phyloP scores from a whole-genome alignment of 371 early-diverging fungal genomes.

The Lichtheimia ramosa region DNA sequence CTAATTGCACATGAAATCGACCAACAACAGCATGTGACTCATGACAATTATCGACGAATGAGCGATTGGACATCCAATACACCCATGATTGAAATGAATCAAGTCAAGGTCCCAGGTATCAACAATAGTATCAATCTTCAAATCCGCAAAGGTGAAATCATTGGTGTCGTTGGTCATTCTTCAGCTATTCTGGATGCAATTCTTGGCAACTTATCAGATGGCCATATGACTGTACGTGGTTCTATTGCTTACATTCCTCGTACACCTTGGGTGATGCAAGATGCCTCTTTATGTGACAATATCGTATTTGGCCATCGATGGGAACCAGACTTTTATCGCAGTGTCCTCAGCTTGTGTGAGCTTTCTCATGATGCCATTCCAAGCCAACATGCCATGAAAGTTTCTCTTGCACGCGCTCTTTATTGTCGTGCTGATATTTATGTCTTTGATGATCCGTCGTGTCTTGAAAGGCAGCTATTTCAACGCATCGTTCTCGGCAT shows the following conservation, averaged over 20 bases:
- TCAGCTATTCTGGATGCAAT: slow-evolving; percentile 79
- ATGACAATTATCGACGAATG: slow-evolving; percentile 26
- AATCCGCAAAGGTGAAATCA: slow-evolving; percentile 61
- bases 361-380: slow-evolving; percentile 77
- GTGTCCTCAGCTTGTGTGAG: slow-evolving; percentile 44
- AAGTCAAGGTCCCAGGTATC: background rate
- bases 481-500: slow-evolving; percentile 84
- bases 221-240: slow-evolving; percentile 72
- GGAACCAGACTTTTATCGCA: slow-evolving; percentile 78
- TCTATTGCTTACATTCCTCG: slow-evolving; percentile 89
- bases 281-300: slow-evolving; percentile 87
- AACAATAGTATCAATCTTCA: slow-evolving; percentile 33
- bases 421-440: slow-evolving; percentile 85
- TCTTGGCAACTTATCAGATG: slow-evolving; percentile 80
- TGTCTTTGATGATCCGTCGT: slow-evolving; percentile 74
- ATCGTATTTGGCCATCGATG: slow-evolving; percentile 85
- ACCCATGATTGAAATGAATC: slow-evolving; percentile 6
- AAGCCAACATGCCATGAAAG: slow-evolving; percentile 80
- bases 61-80: slow-evolving; percentile 27
- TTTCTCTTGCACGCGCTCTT: slow-evolving; percentile 76
- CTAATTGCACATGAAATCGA: slow-evolving; percentile 32
- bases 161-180: slow-evolving; percentile 87
- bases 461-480: slow-evolving; percentile 82
- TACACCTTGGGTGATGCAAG: slow-evolving; percentile 89
- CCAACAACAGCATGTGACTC: no score